Conservation (phyloP, 495 filamentous ascomycete genomes). For the Tuber umbilicatum region DNA sequence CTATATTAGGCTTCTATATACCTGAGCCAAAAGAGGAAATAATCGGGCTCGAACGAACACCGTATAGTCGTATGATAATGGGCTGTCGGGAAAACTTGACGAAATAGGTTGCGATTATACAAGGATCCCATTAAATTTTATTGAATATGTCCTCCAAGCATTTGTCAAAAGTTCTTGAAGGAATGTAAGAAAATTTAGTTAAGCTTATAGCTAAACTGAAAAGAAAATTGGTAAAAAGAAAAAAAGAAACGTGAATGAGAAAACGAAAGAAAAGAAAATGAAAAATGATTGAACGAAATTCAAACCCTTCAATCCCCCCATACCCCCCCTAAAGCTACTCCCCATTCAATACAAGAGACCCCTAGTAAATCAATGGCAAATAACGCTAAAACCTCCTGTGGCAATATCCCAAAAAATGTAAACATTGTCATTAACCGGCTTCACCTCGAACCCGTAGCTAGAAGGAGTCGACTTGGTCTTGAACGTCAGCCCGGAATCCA, state of each 20-base stretch:
- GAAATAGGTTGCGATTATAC: no score
- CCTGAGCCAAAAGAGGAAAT: background rate
- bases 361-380: background rate
- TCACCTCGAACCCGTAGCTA: background rate
- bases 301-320: background rate
- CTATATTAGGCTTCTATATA: background rate
- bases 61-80: background rate
- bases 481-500: background rate
- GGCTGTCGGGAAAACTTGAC: background rate
- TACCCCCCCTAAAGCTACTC: background rate
- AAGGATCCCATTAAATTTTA: background rate
- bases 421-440: background rate
- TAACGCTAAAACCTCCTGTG: background rate
- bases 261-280: background rate
- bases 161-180: background rate
- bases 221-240: background rate
- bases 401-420: background rate
- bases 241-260: background rate
- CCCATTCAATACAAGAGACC: background rate
- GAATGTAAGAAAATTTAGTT: background rate
- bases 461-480: background rate
- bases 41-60: background rate
- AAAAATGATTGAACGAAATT: background rate
- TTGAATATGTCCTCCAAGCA: background rate
- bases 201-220: background rate